Evolutionary conservation across 768 basidiomycete genomes (phyloP), one percentile per base, ranked within the genome.

Genomic region (Neoboletus magnificus): DNA sequence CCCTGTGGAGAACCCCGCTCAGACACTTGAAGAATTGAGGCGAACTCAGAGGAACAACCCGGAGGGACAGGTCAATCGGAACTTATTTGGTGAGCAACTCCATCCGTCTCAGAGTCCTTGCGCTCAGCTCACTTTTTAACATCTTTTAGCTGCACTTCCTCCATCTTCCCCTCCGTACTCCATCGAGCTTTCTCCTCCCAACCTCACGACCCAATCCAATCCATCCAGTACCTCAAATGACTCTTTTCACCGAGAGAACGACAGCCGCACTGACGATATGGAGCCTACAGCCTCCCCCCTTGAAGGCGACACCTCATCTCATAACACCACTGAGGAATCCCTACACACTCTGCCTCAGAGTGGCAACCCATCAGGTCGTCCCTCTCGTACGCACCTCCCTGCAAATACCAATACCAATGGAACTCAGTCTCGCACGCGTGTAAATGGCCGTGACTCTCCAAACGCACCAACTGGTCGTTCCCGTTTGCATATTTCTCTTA

Each of bases 261-360:
- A 52, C 15, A 22, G 13, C 9, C 35, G 3, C 29, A 33, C 8
- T 0, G 16, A 46, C 47, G 45, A 47, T 27, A 20, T 39, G 29
- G 27, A 8, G 13, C 37, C 23, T 13, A 6, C 29, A 1, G 18
- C 0, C 25, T 29, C 52, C 15, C 16, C 43, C 32, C 52, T 11
- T 13, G 50, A 52, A 49, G 41, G 41, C 5, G 30, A 32, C 1
- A 15, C 60, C 1, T 62, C 51, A 13, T 36, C 16, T 79, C 79
- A n/a, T 70, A 77, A 20, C 65, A 64, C 35, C 68, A 69, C 12
- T 74, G 75, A 73, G 22, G 59, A 55, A 36, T 20, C 15, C 23
- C 4, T 50, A 6, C 42, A 35, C 11, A 10, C 23, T 36, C 30
- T n/a, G 4, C 33, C 25, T 25, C 50, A 23, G 7, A 35, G 16